Base-by-base conservation (phyloP, 2,329 filamentous ascomycete species). In the Fusarium pininemorale region DNA sequence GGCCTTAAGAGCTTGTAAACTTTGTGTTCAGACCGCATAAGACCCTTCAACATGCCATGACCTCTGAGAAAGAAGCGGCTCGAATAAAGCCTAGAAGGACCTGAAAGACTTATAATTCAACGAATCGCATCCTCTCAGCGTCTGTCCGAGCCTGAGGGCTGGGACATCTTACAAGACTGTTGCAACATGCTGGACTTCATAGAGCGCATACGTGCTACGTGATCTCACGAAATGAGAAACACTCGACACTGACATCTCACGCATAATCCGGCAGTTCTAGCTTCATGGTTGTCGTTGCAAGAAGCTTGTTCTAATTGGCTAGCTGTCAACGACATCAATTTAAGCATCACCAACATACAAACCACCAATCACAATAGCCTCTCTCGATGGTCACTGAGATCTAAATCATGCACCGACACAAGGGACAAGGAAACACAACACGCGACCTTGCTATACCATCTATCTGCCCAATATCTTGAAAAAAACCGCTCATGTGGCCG, bases 401-500 rank as follows among this genome's bases (percentile, higher is more conserved):
- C 22, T 70, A 38, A 18, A 41, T 16, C 38, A 39, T 30, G 7
- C 3, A 28, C 12, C 5, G 12, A 18, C 15, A 2, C 9, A 39
- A 41, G n/a, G 20, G 30, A 16, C n/a, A 39, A n/a, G 20, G 16
- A n/a, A 51, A 39, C 8, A 18, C 5, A 54, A 5, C 18, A 35
- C 13, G 16, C 32, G 32, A 42, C 24, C 24, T 26, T 26, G 7
- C 22, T 8, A 44, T 22, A 42, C 11, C 13, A 16, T 13, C 28
- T 35, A 1, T 11, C 45, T 11, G 16, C 32, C 16, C 44, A 10
- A 32, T 5, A 12, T 13, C 8, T 30, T 26, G 8, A 6, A 35
- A 5, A n/a, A 45, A 28, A 26, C 58, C 45, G 67, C 67, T 69
- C 66, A 70, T 70, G 67, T 70, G 67, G 70, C 30, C 41, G 66